Conservation (phyloP, 345 rosid species). For the Odontarrhena argentea region DNA sequence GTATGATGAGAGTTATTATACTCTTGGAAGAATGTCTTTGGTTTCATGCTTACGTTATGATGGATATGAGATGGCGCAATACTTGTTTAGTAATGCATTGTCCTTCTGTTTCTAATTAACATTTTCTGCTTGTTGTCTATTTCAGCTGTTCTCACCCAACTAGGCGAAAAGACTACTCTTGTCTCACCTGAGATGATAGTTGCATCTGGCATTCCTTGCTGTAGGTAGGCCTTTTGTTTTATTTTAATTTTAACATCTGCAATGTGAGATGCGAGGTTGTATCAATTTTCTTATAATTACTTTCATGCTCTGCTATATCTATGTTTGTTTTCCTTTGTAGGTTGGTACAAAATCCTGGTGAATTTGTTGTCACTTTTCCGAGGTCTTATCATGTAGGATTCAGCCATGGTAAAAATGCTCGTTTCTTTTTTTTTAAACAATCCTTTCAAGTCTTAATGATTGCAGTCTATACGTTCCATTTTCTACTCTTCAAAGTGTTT, state of each 20-base stretch:
- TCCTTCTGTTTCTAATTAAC: slow-evolving; percentile 29
- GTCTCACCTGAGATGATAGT: slow-evolving; percentile 82
- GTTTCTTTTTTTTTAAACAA: slow-evolving; percentile 37
- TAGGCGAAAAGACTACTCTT: slow-evolving; percentile 99
- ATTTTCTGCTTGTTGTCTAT: slow-evolving; percentile 32
- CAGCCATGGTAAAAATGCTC: slow-evolving; percentile 90
- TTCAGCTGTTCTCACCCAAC: slow-evolving; percentile 77
- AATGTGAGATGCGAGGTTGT: slow-evolving; percentile 20
- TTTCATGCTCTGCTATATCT: slow-evolving; percentile 31
- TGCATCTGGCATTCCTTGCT: slow-evolving; percentile 90
- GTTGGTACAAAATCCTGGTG: slow-evolving; percentile 97
- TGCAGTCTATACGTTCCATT: slow-evolving; percentile 26
- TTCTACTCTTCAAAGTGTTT: slow-evolving; percentile 26
- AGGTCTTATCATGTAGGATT: slow-evolving; percentile 99
- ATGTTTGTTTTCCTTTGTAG: slow-evolving; percentile 49
- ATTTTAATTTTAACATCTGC: slow-evolving; percentile 11
- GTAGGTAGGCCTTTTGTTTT: slow-evolving; percentile 63
- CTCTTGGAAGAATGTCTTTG: slow-evolving; percentile 16
- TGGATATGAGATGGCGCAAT: slow-evolving; percentile 6
- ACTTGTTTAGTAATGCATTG: not conserved
- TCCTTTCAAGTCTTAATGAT: slow-evolving; percentile 31
- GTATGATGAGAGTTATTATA: not conserved
- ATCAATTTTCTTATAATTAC: slow-evolving; percentile 31
- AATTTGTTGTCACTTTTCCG: slow-evolving; percentile 99
- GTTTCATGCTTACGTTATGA: not conserved